A percentile compares a stretch with the other conserved stretches of the same genome.
These are phyloP conservation scores for Phymatotrichopsis omnivora DNA, from an alignment of 2,329 filamentous ascomycete species.

Conservation along the genomic window DNA sequence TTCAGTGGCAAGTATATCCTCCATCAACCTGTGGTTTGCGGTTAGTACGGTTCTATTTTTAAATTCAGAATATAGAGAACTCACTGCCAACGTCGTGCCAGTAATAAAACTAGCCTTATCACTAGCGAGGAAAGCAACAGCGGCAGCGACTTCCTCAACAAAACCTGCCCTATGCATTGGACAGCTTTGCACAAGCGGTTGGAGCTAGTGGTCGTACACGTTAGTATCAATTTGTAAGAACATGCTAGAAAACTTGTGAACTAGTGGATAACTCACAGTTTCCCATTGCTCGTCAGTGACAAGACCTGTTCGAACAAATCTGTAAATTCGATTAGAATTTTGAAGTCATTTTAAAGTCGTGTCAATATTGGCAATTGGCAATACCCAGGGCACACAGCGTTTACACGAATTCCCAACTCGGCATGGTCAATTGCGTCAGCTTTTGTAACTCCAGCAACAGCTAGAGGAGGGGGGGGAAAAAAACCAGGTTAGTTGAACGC, in stretches of 20 bases:
- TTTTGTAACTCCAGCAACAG: constrained; percentile 11
- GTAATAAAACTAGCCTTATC: constrained; percentile 7
- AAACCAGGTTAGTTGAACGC: neutral
- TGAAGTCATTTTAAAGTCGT: too few species aligned
- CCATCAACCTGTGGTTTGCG: constrained; percentile 2
- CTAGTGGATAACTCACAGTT: neutral
- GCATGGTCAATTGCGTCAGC: constrained; percentile 11
- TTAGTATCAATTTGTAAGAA: too few species aligned
- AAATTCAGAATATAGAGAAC: neutral
- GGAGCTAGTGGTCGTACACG: too few species aligned
- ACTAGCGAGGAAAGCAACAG: constrained; percentile 4
- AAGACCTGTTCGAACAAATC: too few species aligned
- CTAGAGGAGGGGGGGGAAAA: constrained; percentile 2
- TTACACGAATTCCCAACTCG: constrained; percentile 6
- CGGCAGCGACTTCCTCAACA: neutral
- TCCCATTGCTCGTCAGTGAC: too few species aligned
- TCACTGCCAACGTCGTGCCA: neutral
- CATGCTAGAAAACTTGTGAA: too few species aligned
- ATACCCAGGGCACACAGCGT: constrained; percentile 10
- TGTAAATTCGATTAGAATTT: too few species aligned
- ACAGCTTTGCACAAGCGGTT: neutral
- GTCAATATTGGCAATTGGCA: too few species aligned
- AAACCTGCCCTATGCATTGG: neutral
- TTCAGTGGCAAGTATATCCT: constrained; percentile 2
- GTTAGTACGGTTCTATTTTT: neutral